Evolutionary conservation across 352 stramenopile species (phyloP), one percentile per base, ranked within the genome.

Genomic region (Blastocystis sp.): DNA sequence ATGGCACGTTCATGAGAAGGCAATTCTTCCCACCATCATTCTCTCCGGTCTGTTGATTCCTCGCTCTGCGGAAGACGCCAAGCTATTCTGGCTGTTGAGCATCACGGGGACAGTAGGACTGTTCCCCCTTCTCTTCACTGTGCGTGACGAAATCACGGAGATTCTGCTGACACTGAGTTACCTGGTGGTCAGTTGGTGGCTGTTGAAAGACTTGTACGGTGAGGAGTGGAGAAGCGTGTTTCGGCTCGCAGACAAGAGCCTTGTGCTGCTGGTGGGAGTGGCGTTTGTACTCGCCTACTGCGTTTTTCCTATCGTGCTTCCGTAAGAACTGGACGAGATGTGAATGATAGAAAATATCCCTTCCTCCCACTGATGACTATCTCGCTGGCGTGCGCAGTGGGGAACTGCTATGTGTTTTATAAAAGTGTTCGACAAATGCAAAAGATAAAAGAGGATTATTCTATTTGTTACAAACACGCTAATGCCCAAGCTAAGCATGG

Each of bases 1-100:
- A 26, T 99, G 97, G 90, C 97, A 99, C 92, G 96, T 99, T n/a
- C 97, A 99, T 90, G 97, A 99, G 93, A 99, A 99, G 92, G 96
- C 96, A 8, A 97, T 99, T 65, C 92, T 99, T 30, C 59, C 82
- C 34, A 63, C 65, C 18, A 18, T 90, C n/a, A 34, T 90, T 16
- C 63, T 90, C 20, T 30, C 16, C 76, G 62, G 55, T 3, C 91
- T 96, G 41, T 91, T 95, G 87, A 91, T 93, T 26, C 91, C 92
- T 64, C 93, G 95, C 64, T 95, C 93, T 90, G 93, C 94, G 43
- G 92, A 93, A 47, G 94, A 95, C 78, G 95, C 95, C 91, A 91
- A 93, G n/a, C 90, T 96, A 55, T 95, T 95, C 75, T 91, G 93
- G 41, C 93, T 96, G 73, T 92, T 93, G 20, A 94, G 93, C 0